Conservation (phyloP, 225 moss, liverwort and hornwort genomes). For the Polytrichum formosum region DNA sequence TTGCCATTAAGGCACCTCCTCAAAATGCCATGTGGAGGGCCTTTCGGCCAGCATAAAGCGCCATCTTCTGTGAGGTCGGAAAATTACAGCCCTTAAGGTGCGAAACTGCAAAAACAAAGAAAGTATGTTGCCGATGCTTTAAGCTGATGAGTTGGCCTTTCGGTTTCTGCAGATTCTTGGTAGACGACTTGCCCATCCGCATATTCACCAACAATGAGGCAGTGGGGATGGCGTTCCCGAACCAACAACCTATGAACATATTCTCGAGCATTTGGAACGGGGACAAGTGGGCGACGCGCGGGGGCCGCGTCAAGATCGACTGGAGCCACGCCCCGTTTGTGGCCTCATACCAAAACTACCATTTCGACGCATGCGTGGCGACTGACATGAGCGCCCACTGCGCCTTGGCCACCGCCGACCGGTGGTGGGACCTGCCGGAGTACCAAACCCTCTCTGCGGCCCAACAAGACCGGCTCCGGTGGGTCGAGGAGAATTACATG, state of each 20-base stretch:
- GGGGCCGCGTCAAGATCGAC: conserved; percentile 65
- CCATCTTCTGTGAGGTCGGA: too few species aligned
- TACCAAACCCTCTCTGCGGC: conserved; percentile 45
- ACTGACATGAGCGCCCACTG: conserved; percentile 20
- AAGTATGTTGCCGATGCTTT: too few species aligned
- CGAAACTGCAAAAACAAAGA: too few species aligned
- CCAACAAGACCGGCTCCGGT: conserved; percentile 63
- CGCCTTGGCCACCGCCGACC: conserved; percentile 29
- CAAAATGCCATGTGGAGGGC: too few species aligned
- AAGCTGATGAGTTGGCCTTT: too few species aligned
- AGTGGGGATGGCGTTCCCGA: conserved; percentile 64
- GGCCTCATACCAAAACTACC: conserved; percentile 63
- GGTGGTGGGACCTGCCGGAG: conserved; percentile 42
- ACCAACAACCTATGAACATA: conserved; percentile 73
- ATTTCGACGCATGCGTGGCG: conserved; percentile 56
- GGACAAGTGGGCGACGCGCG: conserved; percentile 83
- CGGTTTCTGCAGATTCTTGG: conserved; percentile 51
- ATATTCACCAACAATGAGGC: conserved; percentile 72
- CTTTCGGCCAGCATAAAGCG: too few species aligned
- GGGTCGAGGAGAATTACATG: conserved; percentile 89
- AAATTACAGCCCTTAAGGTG: too few species aligned
- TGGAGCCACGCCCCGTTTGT: conserved; percentile 78
- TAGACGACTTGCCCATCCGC: conserved; percentile 75
- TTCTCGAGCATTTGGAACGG: conserved; percentile 88
- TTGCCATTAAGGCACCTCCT: too few species aligned